Base-by-base conservation (phyloP, 1,284 basidiomycete species). In the Vanrija sp. region DNA sequence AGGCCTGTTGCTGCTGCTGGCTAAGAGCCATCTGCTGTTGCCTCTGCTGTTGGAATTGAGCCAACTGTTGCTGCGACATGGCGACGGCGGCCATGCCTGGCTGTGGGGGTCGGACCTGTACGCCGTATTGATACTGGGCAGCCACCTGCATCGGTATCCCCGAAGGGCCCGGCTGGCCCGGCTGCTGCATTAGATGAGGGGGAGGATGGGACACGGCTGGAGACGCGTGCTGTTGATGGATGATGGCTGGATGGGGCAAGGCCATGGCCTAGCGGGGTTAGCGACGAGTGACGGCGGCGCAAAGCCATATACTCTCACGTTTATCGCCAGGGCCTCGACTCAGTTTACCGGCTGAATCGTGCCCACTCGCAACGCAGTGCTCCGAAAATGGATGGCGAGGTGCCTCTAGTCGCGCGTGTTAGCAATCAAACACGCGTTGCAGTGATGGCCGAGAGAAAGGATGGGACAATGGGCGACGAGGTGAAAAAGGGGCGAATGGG, bases 241-340 rank as follows among this genome's bases (percentile, higher is more conserved):
- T 53, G 25, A 56, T 46, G 49, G 65, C 67, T 43, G 71, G 71
- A 64, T 73, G 72, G 65, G 72, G 71, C 63, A 73, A 63, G 58
- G 72, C 72, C 72, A 74, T 74, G 65, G 67, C 67, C 67, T 67
- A 57, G 14, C 7, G 46, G 46, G 8, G 28, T 12, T 9, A 26
- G 34, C 28, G 28, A 28, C 28, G 21, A 23, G 21, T 23, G 21
- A 23, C 21, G 21, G 21, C 21, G 28, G 28, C 6, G 28, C 16
- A n/a, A 14, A 3, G 38, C 29, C 44, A 21, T 45, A 29, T 38
- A 62, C 60, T 62, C 60, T 62, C 54, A 62, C 60, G 54, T 55
- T 61, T 55, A 52, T 50, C 55, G 59, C 59, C 59, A 61, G 53
- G 59, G 59, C 59, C 59, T 61, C 50, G 50, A 52, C 55, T 57